Percentiles rank a stretch among this genome's conserved stretches.
Evolutionary conservation across 768 basidiomycete genomes (phyloP).

Genomic region (Auricularia sp.): DNA sequence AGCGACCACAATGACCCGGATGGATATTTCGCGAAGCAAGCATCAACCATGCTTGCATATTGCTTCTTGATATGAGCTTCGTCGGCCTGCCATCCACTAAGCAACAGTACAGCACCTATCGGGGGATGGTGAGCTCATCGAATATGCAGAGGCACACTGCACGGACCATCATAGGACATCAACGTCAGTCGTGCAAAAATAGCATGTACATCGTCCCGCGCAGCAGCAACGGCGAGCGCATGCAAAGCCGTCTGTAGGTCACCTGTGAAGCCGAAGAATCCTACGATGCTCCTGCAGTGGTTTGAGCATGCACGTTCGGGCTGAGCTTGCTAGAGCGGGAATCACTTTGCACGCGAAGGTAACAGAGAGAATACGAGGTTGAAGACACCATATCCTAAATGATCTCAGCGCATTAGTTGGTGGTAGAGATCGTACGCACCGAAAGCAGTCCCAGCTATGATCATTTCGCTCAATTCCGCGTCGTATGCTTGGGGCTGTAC

Average conservation of each 20-base stretch:
- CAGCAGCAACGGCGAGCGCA: constrained; percentile 59
- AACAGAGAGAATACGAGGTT: constrained; percentile 72
- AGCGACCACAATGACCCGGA: constrained; percentile 64
- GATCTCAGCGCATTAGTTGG: not conserved
- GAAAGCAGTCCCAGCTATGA: constrained; percentile 69
- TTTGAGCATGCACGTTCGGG: not conserved
- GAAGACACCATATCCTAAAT: constrained; percentile 52
- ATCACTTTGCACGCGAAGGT: constrained; percentile 60
- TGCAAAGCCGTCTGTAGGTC: constrained; percentile 59
- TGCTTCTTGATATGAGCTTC: constrained; percentile 52
- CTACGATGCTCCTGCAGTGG: constrained; percentile 50
- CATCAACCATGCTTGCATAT: constrained; percentile 55
- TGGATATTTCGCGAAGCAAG: constrained; percentile 50
- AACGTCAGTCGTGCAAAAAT: constrained; percentile 70
- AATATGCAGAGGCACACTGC: constrained; percentile 38
- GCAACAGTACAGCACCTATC: not conserved
- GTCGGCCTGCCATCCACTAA: constrained; percentile 61
- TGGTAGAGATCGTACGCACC: constrained; percentile 30
- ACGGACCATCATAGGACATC: constrained; percentile 71
- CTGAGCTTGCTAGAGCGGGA: not conserved
- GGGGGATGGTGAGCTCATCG: not conserved
- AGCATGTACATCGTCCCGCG: constrained; percentile 59
- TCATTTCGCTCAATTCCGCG: constrained; percentile 59
- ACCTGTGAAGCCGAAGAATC: constrained; percentile 67
- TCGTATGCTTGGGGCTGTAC: constrained; percentile 20